Base-by-base conservation (phyloP, 1,284 basidiomycete species). In the Ustilago trichophora region DNA sequence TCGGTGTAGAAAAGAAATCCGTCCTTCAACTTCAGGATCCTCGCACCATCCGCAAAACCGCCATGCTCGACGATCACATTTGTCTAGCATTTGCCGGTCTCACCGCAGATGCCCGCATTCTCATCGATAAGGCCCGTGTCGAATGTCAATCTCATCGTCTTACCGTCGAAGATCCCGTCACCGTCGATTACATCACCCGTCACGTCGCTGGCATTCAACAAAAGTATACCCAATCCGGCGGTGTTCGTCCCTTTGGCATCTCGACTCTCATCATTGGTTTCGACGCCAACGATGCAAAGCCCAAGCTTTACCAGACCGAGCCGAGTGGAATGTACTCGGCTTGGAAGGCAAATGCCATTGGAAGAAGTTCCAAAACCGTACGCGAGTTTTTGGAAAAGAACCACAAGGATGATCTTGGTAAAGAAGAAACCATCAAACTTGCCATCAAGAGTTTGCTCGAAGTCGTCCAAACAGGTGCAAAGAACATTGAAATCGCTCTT, bases 281-380 rank as follows among this genome's bases (percentile, higher is more conserved):
- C 79, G 95, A 99, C 82, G 93, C 93, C 22, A 86, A 96, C 82
- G 94, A 97, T 79, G 87, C 86, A 29, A 87, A 86, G 64, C 96
- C 96, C 35, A 88, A 90, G 55, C 85, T 99, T 37, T 99, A 98
- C 83, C 91, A 93, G 83, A 98, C 96, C 15, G 96, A 99, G 82
- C 96, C 96, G 0, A 92, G 91, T 77, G 96, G 96, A 22, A 98
- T 98, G 76, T 80, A 94, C 83, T 94, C 91, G 64, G 93, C 93
- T 21, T 99, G 96, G 96, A 99, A 98, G 88, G 96, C 96, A 16
- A 96, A 93, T 80, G 92, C 96, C 6, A 97, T 99, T 76, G 96
- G 96, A 21, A 89, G 96, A 47, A 96, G 93, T 12, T 93, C 92
- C 13, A 98, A 98, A 85, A 98, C 96, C 5, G 96, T 99, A 11